These are phyloP conservation scores for Elymus sibiricus DNA, from an alignment of 176 grass and related monocot genomes.

Conservation along the genomic window DNA sequence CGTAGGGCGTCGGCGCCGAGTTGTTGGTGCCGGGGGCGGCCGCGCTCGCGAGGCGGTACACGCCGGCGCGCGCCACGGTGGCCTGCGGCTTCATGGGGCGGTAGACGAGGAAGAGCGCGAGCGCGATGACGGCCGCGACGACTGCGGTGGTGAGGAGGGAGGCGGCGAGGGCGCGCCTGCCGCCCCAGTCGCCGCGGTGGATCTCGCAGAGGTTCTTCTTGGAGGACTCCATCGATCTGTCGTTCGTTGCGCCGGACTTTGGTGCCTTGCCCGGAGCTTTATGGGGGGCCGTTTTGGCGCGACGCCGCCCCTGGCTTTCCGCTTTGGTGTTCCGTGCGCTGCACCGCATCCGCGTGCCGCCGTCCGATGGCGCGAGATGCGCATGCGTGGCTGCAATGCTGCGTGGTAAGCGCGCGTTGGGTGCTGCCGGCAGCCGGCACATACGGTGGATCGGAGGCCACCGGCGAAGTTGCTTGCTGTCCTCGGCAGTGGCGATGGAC, in stretches of 20 bases:
- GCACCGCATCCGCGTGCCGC: neutral
- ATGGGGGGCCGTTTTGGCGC: neutral
- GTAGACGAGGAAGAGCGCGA: constrained; percentile 58
- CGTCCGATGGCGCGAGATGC: neutral
- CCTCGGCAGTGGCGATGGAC: no score
- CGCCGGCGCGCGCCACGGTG: constrained; percentile 32
- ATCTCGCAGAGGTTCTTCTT: constrained; percentile 22
- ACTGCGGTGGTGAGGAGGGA: neutral
- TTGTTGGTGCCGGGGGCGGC: neutral
- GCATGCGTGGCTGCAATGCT: neutral
- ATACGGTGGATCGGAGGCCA: no score
- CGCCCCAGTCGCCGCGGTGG: neutral
- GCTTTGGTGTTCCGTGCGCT: constrained; percentile 3
- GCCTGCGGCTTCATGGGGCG: constrained; percentile 55
- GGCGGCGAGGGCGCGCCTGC: constrained; percentile 1
- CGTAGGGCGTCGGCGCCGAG: neutral
- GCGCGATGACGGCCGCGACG: constrained; percentile 9
- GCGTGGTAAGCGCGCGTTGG: no score
- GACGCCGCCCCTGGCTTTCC: neutral
- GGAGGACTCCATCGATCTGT: constrained; percentile 17
- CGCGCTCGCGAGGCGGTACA: constrained; percentile 37
- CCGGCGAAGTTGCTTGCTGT: no score
- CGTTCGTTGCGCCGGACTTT: neutral
- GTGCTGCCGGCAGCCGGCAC: no score
- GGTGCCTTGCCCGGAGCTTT: neutral